These are phyloP conservation scores for Fraxinus cuspidata DNA, from an alignment of 257 asterid genomes.

Conservation along the genomic window DNA sequence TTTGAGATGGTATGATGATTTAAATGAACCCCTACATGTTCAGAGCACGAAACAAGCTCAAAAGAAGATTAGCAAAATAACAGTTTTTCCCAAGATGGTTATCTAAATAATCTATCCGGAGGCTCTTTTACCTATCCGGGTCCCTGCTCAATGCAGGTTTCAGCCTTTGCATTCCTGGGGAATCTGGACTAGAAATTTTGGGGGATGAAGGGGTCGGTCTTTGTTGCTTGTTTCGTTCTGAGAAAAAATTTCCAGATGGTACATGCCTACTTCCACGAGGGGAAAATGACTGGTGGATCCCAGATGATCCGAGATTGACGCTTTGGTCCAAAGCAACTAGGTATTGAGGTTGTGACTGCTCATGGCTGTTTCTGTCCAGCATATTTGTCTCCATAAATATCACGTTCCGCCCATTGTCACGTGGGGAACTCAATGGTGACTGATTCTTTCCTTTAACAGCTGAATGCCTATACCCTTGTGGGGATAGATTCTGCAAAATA, in stretches of 20 bases:
- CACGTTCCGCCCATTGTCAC: slow-evolving; percentile 34
- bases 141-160: slow-evolving; percentile 41
- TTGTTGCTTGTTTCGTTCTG: slow-evolving; percentile 39
- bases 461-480: slow-evolving; percentile 50
- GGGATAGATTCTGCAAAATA: slow-evolving; percentile 44
- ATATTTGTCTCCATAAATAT: slow-evolving; percentile 35
- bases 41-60: slow-evolving; percentile 37
- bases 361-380: slow-evolving; percentile 46
- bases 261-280: slow-evolving; percentile 42
- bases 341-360: slow-evolving; percentile 33
- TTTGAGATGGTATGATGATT: slow-evolving; percentile 68
- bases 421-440: slow-evolving; percentile 40
- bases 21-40: slow-evolving; percentile 55
- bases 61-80: slow-evolving; percentile 31
- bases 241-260: slow-evolving; percentile 26
- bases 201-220: slow-evolving; percentile 34
- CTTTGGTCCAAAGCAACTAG: slow-evolving; percentile 26
- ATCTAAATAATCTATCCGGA: slow-evolving; percentile 5
- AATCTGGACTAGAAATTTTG: slow-evolving; percentile 27
- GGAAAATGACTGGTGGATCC: slow-evolving; percentile 31
- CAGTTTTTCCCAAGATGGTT: slow-evolving; percentile 32
- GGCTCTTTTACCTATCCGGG: slow-evolving; percentile 57
- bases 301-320: slow-evolving; percentile 27
- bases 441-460: slow-evolving; percentile 49
- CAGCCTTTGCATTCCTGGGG: slow-evolving; percentile 33